A percentile compares a stretch with the other conserved stretches of the same genome.
Conservation (phyloP, 225 moss, liverwort and hornwort genomes). For the Thuidium tamariscinum region DNA sequence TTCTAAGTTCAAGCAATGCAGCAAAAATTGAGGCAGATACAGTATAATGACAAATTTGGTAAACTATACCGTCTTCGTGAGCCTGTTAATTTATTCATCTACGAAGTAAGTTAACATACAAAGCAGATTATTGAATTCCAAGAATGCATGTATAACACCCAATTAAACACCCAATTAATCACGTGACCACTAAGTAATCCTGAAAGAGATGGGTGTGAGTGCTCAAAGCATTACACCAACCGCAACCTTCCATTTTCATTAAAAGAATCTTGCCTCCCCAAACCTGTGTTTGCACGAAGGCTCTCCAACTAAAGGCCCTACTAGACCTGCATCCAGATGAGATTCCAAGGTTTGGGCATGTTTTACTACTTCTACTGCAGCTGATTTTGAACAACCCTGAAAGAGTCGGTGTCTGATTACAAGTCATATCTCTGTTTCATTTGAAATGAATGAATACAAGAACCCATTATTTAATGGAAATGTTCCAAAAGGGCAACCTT, state of each 20-base stretch:
- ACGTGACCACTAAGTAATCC: neutral
- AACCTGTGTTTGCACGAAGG: neutral
- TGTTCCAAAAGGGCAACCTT: neutral
- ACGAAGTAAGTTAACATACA: neutral
- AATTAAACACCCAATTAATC: neutral
- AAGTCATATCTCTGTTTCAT: neutral
- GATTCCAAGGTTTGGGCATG: neutral
- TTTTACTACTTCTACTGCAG: neutral
- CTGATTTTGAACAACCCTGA: too few species aligned
- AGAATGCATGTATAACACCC: neutral
- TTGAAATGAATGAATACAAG: neutral
- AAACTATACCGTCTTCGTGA: neutral
- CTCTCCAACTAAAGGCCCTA: neutral
- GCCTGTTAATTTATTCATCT: neutral
- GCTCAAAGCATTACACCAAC: neutral
- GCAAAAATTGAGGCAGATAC: too few species aligned
- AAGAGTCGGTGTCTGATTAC: neutral
- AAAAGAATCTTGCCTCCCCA: neutral
- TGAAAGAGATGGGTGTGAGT: neutral
- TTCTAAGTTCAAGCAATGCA: neutral
- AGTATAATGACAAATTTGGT: too few species aligned
- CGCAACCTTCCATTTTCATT: neutral
- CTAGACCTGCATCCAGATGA: neutral
- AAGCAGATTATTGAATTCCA: neutral
- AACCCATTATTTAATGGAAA: neutral